These are phyloP conservation scores for Leptomonas pyrrhocoris DNA, from an alignment of 208 protist genomes.

Conservation along the genomic window DNA sequence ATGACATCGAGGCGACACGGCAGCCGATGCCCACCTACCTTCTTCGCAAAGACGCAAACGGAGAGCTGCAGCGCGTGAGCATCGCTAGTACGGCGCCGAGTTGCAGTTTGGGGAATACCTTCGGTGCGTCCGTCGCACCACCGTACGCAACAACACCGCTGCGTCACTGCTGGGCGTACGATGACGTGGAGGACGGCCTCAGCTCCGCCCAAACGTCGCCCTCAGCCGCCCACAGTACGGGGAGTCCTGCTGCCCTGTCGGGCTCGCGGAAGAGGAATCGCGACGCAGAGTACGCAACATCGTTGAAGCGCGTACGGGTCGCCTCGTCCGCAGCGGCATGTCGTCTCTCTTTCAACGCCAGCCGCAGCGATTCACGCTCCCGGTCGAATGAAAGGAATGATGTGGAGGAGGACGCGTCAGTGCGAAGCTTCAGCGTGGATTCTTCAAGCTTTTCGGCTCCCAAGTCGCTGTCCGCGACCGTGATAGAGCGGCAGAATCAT, in stretches of 20 bases:
- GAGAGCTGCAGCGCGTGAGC: neutral
- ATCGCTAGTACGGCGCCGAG: neutral
- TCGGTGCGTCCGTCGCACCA: neutral
- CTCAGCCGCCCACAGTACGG: constrained; percentile 21
- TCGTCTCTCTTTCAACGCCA: constrained; percentile 10
- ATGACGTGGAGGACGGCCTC: constrained; percentile 6
- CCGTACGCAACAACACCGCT: neutral
- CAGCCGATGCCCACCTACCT: constrained; percentile 12
- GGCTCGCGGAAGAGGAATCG: neutral
- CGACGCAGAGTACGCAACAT: neutral
- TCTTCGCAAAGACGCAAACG: constrained; percentile 3
- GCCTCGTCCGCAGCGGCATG: neutral
- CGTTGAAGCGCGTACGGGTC: neutral
- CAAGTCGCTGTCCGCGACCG: constrained; percentile 39
- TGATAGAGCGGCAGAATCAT: constrained; percentile 46
- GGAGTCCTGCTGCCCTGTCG: constrained; percentile 1
- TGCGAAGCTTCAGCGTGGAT: neutral
- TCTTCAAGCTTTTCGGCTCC: neutral
- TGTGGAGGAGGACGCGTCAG: neutral
- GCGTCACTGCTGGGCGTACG: constrained; percentile 25
- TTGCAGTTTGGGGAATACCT: neutral
- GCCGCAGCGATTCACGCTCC: neutral
- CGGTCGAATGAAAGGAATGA: neutral
- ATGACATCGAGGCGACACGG: neutral
- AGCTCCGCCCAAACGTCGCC: constrained; percentile 18